phyloP scores from a whole-genome alignment of 345 rosid genomes.

The Hirschfeldia incana region DNA sequence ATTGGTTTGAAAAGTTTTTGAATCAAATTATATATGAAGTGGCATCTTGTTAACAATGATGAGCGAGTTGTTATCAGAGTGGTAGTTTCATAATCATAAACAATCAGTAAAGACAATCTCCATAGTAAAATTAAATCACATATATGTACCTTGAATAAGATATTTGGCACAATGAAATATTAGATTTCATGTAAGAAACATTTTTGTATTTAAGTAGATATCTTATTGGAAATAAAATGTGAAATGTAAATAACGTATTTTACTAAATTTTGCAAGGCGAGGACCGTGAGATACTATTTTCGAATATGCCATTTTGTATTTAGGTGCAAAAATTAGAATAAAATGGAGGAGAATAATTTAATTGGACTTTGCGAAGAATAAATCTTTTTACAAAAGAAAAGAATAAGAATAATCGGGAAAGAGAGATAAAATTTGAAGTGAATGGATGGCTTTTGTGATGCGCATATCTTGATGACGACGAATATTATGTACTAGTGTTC shows the following conservation, averaged over 20 bases:
- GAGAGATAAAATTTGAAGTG: constrained; percentile 8
- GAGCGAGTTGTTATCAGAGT: constrained; percentile 8
- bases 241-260: neutral
- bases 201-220: neutral
- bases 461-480: constrained; percentile 28
- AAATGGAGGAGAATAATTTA: constrained; percentile 16
- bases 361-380: constrained; percentile 31
- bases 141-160: neutral
- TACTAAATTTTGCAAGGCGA: neutral
- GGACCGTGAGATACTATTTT: neutral
- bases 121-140: neutral
- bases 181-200: neutral
- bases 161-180: neutral
- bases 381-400: constrained; percentile 18
- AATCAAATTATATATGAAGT: constrained; percentile 9
- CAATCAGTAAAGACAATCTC: neutral
- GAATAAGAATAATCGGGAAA: constrained; percentile 36
- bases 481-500: constrained; percentile 20
- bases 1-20: constrained; percentile 1
- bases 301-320: constrained; percentile 10
- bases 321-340: constrained; percentile 20
- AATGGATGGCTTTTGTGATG: constrained; percentile 22
- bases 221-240: neutral
- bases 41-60: neutral
- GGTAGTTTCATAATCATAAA: neutral